phyloP scores from a whole-genome alignment of 2,329 filamentous ascomycete genomes.

The Colletotrichum sp. region DNA sequence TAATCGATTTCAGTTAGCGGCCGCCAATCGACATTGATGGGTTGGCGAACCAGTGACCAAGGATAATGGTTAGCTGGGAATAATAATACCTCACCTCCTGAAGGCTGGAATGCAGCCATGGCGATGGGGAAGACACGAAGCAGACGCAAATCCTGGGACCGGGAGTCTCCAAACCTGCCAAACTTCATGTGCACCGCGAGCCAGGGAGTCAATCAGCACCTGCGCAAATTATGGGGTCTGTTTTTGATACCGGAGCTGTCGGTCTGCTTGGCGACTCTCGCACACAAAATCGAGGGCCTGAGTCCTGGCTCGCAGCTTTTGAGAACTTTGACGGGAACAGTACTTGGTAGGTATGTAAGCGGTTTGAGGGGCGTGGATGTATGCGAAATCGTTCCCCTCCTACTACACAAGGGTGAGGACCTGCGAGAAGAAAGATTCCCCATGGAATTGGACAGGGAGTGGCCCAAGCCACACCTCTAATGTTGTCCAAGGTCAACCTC shows the following conservation, averaged over 20 bases:
- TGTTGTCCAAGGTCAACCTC: not conserved
- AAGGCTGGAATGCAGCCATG: not conserved
- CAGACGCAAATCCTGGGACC: not conserved
- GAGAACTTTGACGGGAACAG: not conserved
- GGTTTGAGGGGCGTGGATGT: not conserved
- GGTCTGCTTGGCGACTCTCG: not conserved
- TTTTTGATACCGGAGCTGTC: not conserved
- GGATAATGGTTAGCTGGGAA: not conserved
- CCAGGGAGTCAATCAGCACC: not conserved
- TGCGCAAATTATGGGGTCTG: not conserved
- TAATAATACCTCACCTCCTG: not conserved
- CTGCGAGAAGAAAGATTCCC: not conserved
- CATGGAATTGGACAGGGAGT: not conserved
- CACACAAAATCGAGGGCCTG: not conserved
- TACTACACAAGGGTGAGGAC: not conserved
- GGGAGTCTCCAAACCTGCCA: not conserved
- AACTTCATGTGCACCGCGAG: not conserved
- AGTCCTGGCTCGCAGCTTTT: not conserved
- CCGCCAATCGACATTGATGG: not conserved
- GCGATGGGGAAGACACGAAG: not conserved
- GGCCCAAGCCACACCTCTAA: slow-evolving; percentile 5
- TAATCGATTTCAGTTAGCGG: not conserved
- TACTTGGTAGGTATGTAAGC: not conserved
- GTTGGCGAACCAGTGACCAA: not conserved
- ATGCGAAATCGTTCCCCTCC: not conserved